Base-by-base conservation (phyloP, 495 filamentous ascomycete genomes). In the Clavariopsis aquatica region DNA sequence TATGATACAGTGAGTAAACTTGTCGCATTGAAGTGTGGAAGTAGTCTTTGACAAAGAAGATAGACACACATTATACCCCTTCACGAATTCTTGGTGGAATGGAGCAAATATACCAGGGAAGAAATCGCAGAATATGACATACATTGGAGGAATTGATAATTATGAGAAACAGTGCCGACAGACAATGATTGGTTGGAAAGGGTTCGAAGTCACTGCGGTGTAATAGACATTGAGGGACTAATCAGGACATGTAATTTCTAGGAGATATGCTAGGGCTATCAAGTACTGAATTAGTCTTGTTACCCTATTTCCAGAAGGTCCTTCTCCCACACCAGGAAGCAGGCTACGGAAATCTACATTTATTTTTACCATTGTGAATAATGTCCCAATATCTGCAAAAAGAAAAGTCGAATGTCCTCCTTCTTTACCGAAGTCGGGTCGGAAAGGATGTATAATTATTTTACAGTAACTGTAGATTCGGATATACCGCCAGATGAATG, bases 71-170 rank as follows among this genome's bases (percentile, higher is more conserved):
- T 58, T 73, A n/a, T 68, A 67, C 47, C 51, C 59, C 46, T 59
- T 56, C 23, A 69, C 72, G 17, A 57, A 65, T 45, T 63, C 49
- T 13, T 73, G 71, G 71, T 74, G 62, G 53, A 68, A 61, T 23
- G 65, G 65, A 5, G 31, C 31, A 0, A 74, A 74, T 49, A 69
- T 74, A 24, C 65, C 70, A 0, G 72, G 72, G 0, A 74, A 71
- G 65, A 66, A 62, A 41, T 24, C 46, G 28, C 63, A 74, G 66
- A 65, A 60, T 28, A 53, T 69, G 53, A 69, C 55, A 17, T 74
- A 64, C 41, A 36, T 66, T 20, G 68, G 55, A 0, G 72, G 72
- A 1, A 69, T 71, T 13, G 51, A 69, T 13, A 52, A 31, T 7
- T 74, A 74, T 63, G 67, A 68, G 43, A 51, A 19, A 36, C 22